Evolutionary conservation across 1,284 basidiomycete species (phyloP).

Genomic region (Heterobasidion irregulare): DNA sequence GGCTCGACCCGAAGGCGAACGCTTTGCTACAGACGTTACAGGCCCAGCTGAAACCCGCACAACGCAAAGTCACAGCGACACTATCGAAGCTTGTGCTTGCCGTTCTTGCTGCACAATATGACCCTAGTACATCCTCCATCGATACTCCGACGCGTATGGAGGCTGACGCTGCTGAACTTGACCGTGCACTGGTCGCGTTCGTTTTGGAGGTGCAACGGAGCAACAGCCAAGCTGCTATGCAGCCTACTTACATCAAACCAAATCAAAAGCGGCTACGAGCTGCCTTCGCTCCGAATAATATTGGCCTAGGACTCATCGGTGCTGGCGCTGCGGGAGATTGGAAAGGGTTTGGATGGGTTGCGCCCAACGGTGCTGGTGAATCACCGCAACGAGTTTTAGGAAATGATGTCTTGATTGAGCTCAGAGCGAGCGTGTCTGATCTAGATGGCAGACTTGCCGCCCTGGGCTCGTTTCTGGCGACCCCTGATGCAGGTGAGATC

Average conservation of each 20-base stretch:
- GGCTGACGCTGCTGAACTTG: slow-evolving; percentile 71
- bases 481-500: slow-evolving; percentile 4
- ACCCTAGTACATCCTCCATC: slow-evolving; percentile 49
- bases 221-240: slow-evolving; percentile 26
- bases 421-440: slow-evolving; percentile 35
- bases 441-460: slow-evolving; percentile 38
- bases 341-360: slow-evolving; percentile 76
- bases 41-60: slow-evolving; percentile 53
- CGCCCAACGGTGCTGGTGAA: slow-evolving; percentile 38
- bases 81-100: slow-evolving; percentile 70
- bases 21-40: slow-evolving; percentile 44
- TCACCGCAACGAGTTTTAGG: slow-evolving; percentile 41
- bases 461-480: slow-evolving; percentile 8
- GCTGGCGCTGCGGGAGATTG: slow-evolving; percentile 60
- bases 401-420: slow-evolving; percentile 44
- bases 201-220: slow-evolving; percentile 62
- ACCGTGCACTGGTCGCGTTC: slow-evolving; percentile 65
- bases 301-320: slow-evolving; percentile 68
- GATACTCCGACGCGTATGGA: slow-evolving; percentile 70
- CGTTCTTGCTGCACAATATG: slow-evolving; percentile 69
- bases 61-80: slow-evolving; percentile 72
- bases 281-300: slow-evolving; percentile 50
- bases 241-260: slow-evolving; percentile 21
- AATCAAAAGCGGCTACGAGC: slow-evolving; percentile 52
- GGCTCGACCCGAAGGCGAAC: slow-evolving; percentile 32